These are phyloP conservation scores for Alloteropsis angusta DNA, from an alignment of 202 grass and related monocot genomes.

Conservation along the genomic window DNA sequence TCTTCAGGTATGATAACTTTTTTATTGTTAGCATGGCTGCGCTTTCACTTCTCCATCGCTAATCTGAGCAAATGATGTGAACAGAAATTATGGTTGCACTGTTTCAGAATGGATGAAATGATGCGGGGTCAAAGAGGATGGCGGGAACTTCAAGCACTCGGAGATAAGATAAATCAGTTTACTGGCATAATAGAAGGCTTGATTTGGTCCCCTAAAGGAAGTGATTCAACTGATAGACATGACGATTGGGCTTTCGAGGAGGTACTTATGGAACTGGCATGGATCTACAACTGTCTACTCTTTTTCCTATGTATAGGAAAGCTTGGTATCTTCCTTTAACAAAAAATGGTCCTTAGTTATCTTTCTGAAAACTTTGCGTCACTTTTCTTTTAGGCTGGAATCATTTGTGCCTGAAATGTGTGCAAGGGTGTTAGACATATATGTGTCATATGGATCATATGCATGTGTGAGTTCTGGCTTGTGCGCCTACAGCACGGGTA, in stretches of 20 bases:
- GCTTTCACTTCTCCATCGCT: not conserved
- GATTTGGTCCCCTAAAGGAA: conserved; percentile 83
- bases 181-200: conserved; percentile 96
- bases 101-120: conserved; percentile 98
- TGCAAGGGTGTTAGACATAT: not conserved
- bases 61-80: conserved; percentile 2
- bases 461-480: no score
- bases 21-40: not conserved
- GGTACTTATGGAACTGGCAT: conserved; percentile 40
- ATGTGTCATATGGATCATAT: not conserved
- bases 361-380: not conserved
- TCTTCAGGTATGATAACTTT: conserved; percentile 55
- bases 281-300: not conserved
- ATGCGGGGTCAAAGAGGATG: conserved; percentile 97
- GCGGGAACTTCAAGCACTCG: conserved; percentile 79
- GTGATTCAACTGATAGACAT: conserved; percentile 33
- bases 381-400: not conserved
- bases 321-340: not conserved
- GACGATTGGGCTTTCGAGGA: conserved; percentile 81
- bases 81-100: conserved; percentile 10
- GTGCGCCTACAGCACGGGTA: no score
- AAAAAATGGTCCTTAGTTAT: not conserved
- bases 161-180: conserved; percentile 92
- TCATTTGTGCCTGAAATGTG: not conserved
- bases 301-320: not conserved